phyloP scores from a whole-genome alignment of 805 yeast species.

The Saturnispora sekii region DNA sequence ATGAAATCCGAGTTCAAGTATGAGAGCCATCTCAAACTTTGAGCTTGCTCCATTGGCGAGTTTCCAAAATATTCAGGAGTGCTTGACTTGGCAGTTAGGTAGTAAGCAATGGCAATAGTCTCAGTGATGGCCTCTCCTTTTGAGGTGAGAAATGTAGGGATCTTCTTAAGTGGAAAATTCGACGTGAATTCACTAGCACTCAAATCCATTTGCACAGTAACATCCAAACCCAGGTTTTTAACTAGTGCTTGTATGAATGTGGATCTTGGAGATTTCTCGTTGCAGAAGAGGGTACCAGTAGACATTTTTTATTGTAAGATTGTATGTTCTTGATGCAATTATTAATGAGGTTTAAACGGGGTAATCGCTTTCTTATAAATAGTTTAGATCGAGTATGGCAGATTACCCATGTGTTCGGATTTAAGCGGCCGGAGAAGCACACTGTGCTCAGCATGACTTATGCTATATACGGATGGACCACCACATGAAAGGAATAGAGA shows the following conservation, averaged over 20 bases:
- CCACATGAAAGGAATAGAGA: too few species aligned
- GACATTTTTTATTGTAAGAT: slow-evolving; percentile 14
- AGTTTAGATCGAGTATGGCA: too few species aligned
- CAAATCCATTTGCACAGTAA: slow-evolving; percentile 33
- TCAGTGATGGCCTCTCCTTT: slow-evolving; percentile 60
- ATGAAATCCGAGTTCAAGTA: slow-evolving; percentile 59
- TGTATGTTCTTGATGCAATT: not conserved
- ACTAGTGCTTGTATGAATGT: slow-evolving; percentile 36
- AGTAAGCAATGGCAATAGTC: slow-evolving; percentile 49
- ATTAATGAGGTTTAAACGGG: not conserved
- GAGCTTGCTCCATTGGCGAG: slow-evolving; percentile 49
- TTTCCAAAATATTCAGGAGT: slow-evolving; percentile 42
- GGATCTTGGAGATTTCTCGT: slow-evolving; percentile 25
- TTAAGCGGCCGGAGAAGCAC: too few species aligned
- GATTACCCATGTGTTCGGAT: too few species aligned
- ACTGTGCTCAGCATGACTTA: too few species aligned
- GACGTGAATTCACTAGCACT: slow-evolving; percentile 31
- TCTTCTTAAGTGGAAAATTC: slow-evolving; percentile 51
- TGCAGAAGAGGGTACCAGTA: slow-evolving; percentile 11
- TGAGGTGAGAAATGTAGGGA: slow-evolving; percentile 56
- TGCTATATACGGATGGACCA: too few species aligned
- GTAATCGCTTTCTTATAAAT: not conserved
- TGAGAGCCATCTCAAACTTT: slow-evolving; percentile 67
- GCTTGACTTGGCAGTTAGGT: slow-evolving; percentile 29
- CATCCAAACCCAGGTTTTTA: slow-evolving; percentile 45